These are phyloP conservation scores for Flaveria trinervia DNA, from an alignment of 129 eudicot species.

Conservation along the genomic window DNA sequence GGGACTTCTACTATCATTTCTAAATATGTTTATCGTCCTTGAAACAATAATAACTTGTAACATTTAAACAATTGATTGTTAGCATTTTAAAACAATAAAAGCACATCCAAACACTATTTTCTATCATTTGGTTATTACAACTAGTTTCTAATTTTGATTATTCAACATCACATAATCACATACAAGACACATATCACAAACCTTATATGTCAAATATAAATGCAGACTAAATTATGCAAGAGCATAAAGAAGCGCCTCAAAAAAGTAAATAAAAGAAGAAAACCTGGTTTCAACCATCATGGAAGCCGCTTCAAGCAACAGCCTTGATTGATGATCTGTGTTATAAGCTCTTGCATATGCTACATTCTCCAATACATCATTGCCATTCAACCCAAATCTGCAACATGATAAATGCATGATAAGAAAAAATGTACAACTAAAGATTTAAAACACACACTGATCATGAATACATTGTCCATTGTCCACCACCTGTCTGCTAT, in stretches of 20 bases:
- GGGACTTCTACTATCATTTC: background rate
- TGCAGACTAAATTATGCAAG: background rate
- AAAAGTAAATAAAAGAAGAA: slow-evolving; percentile 1
- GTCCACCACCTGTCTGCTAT: slow-evolving; percentile 77
- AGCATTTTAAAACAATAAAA: background rate
- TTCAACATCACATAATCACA: too few species aligned
- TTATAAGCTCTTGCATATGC: slow-evolving; percentile 97
- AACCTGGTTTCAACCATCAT: slow-evolving; percentile 99
- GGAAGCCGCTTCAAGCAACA: slow-evolving; percentile 94
- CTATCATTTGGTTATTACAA: background rate
- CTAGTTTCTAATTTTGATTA: too few species aligned
- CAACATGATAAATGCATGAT: slow-evolving; percentile 15
- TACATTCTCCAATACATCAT: slow-evolving; percentile 92
- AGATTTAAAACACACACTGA: background rate
- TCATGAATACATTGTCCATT: background rate
- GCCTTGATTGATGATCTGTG: slow-evolving; percentile 94
- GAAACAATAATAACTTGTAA: background rate
- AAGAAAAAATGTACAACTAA: background rate
- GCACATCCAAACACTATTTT: background rate
- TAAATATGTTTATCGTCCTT: background rate
- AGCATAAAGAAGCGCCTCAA: background rate
- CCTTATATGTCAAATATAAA: background rate
- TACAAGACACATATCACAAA: background rate
- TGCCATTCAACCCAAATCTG: slow-evolving; percentile 87
- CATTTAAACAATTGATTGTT: background rate